Conservation (phyloP, 306 rosid species). For the Sophora flavescens region DNA sequence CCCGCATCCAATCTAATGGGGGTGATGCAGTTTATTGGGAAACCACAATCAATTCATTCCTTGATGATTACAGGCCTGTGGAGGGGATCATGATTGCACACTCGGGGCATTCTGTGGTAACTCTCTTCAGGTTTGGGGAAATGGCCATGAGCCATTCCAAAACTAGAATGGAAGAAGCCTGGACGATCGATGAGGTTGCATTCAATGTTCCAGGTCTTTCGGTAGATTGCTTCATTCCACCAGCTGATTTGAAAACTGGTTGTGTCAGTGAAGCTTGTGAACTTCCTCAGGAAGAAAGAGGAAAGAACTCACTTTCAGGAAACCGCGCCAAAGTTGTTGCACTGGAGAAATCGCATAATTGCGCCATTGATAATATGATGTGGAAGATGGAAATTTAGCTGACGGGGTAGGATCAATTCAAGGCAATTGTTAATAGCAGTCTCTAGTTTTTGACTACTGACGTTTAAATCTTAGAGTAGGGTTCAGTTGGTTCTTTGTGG, state of each 20-base stretch:
- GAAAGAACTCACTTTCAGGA: conserved; percentile 61
- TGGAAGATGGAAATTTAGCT: conserved; percentile 87
- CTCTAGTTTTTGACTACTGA: conserved; percentile 73
- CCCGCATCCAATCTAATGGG: conserved; percentile 90
- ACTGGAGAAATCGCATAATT: conserved; percentile 72
- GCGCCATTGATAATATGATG: conserved; percentile 61
- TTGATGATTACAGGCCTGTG: conserved; percentile 88
- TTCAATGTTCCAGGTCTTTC: conserved; percentile 94
- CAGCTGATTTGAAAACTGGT: conserved; percentile 85
- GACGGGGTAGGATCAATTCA: conserved; percentile 51
- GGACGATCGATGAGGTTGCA: conserved; percentile 99
- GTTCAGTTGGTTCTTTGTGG: conserved; percentile 58
- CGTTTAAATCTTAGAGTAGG: conserved; percentile 68
- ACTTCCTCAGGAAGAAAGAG: conserved; percentile 82
- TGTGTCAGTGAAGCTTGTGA: conserved; percentile 78
- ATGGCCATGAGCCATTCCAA: conserved; percentile 99
- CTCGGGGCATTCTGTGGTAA: conserved; percentile 92
- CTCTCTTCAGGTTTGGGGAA: conserved; percentile 96
- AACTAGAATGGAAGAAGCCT: conserved; percentile 98
- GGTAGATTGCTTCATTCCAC: conserved; percentile 95
- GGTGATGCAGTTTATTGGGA: conserved; percentile 99
- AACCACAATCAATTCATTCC: conserved; percentile 94
- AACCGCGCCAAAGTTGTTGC: conserved; percentile 84
- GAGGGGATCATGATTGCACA: conserved; percentile 99
- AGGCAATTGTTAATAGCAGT: conserved; percentile 88